A percentile compares a stretch with the other conserved stretches of the same genome.
phyloP scores from a whole-genome alignment of 148 eudicot species.

The Chenopodium suecicum region DNA sequence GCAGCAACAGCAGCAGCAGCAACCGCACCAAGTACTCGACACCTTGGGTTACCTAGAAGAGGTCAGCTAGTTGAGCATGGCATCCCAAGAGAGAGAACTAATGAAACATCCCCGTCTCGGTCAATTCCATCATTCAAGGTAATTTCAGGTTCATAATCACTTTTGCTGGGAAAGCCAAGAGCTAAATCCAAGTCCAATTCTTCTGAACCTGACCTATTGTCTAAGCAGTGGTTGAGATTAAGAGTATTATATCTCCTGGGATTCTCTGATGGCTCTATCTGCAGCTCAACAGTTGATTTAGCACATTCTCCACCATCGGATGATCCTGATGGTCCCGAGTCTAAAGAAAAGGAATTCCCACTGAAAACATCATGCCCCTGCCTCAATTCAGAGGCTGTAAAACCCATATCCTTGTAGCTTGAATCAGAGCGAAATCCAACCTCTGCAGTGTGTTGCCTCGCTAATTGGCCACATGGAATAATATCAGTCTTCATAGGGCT shows the following conservation, averaged over 20 bases:
- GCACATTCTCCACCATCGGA: constrained; percentile 17
- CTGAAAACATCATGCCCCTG: constrained; percentile 8
- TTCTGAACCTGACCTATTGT: constrained; percentile 16
- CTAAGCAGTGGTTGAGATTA: constrained; percentile 30
- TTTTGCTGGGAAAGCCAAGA: constrained; percentile 10
- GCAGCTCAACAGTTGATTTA: constrained; percentile 27
- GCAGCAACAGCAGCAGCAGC: constrained; percentile 4
- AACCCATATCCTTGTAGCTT: background rate
- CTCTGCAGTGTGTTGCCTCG: background rate
- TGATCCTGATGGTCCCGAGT: constrained; percentile 34
- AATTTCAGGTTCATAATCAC: background rate
- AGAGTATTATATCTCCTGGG: constrained; percentile 5
- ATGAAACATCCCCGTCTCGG: constrained; percentile 19
- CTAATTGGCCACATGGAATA: background rate
- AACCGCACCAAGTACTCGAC: background rate
- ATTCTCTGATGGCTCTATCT: constrained; percentile 21
- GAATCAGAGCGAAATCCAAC: background rate
- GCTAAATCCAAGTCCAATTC: constrained; percentile 23
- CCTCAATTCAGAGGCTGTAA: background rate
- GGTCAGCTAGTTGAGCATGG: constrained; percentile 22
- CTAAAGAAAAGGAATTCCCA: constrained; percentile 28
- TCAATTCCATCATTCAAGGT: background rate
- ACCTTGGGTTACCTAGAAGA: background rate
- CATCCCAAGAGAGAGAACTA: constrained; percentile 35
- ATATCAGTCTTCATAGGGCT: constrained; percentile 3